Conservation (phyloP, 2,329 filamentous ascomycete species). For the Lizonia empirigonia region DNA sequence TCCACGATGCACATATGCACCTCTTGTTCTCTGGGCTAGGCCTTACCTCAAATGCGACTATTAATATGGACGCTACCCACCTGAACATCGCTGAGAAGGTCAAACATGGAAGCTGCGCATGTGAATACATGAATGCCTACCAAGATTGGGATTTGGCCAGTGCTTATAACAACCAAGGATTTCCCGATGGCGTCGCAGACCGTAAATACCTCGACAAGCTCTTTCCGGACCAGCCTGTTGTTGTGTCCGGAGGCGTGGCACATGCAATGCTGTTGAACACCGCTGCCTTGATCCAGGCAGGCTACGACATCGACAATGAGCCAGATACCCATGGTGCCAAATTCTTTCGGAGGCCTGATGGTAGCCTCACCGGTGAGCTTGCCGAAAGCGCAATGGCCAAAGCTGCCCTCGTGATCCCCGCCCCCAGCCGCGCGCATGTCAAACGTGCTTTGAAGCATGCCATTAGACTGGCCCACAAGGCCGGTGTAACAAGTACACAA, state of each 20-base stretch:
- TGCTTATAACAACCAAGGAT: slow-evolving; percentile 19
- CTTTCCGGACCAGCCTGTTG: slow-evolving; percentile 39
- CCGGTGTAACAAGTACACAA: slow-evolving; percentile 42
- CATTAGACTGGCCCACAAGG: slow-evolving; percentile 29
- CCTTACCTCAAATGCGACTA: slow-evolving; percentile 32
- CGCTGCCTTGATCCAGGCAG: slow-evolving; percentile 19
- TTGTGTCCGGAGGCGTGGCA: slow-evolving; percentile 35
- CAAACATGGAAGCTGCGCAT: slow-evolving; percentile 34
- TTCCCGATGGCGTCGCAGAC: slow-evolving; percentile 21
- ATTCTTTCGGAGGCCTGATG: slow-evolving; percentile 31
- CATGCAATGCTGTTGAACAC: slow-evolving; percentile 32
- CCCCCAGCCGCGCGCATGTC: slow-evolving; percentile 20
- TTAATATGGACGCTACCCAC: slow-evolving; percentile 32
- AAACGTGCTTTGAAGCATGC: slow-evolving; percentile 27
- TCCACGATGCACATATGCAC: slow-evolving; percentile 48
- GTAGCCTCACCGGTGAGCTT: slow-evolving; percentile 40
- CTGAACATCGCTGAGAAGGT: slow-evolving; percentile 29
- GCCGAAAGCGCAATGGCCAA: slow-evolving; percentile 33
- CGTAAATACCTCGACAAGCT: slow-evolving; percentile 31
- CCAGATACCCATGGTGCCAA: slow-evolving; percentile 28
- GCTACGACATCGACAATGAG: slow-evolving; percentile 30
- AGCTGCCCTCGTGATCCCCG: slow-evolving; percentile 25
- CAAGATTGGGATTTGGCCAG: slow-evolving; percentile 32
- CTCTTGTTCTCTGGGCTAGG: slow-evolving; percentile 36
- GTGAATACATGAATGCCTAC: slow-evolving; percentile 33